These are phyloP conservation scores for Sporothrix euskadiensis DNA, from an alignment of 2,329 filamentous ascomycete species.

Conservation along the genomic window DNA sequence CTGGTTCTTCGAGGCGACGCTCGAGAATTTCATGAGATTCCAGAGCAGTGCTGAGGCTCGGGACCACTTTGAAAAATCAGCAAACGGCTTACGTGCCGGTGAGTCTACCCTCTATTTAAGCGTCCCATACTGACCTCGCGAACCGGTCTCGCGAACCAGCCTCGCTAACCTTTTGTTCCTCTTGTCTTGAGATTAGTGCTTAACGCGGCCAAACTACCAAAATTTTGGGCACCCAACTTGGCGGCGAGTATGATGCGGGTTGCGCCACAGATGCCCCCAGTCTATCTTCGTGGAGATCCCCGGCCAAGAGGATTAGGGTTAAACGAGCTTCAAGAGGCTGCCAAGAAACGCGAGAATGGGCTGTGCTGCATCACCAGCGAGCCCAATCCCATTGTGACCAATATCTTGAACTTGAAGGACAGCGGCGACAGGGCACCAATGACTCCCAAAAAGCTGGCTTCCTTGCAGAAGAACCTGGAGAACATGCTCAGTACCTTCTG, in stretches of 20 bases:
- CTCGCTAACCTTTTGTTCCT: neutral
- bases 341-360: neutral
- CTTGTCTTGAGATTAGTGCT: neutral
- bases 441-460: neutral
- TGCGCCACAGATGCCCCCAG: too few species aligned
- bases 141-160: neutral
- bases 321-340: neutral
- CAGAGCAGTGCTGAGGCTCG: neutral
- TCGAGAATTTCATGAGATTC: neutral
- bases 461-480: neutral
- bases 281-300: neutral
- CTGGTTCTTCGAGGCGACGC: neutral
- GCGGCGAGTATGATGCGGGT: too few species aligned
- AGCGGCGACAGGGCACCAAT: neutral
- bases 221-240: neutral
- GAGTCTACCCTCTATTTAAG: neutral
- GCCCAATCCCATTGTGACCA: neutral
- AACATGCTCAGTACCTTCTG: neutral
- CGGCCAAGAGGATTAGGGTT: neutral
- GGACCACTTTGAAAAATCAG: neutral
- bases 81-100: neutral
- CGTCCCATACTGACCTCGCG: neutral
- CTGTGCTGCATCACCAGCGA: neutral
- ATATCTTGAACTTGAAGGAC: neutral
- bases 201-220: neutral